Evolutionary conservation across 352 stramenopile genomes (phyloP).

Genomic region (Phytopythium mirpurense): DNA sequence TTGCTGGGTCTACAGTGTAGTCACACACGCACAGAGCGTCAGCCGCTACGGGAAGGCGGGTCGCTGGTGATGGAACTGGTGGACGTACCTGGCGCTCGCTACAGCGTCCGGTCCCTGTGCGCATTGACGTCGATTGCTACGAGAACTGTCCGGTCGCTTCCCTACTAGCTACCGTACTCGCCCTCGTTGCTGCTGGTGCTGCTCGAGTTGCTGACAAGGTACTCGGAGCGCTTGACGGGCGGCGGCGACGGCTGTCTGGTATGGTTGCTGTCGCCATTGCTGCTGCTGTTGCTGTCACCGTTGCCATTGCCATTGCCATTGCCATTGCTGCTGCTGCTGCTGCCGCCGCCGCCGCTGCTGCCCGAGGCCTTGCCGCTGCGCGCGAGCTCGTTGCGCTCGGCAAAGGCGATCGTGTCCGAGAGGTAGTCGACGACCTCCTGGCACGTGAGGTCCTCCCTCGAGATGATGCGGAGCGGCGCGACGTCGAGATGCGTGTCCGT

Average conservation of each 20-base stretch:
- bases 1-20: no score
- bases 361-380: slow-evolving; percentile 20
- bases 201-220: slow-evolving; percentile 55
- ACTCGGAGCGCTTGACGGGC: slow-evolving; percentile 46
- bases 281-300: slow-evolving; percentile 9
- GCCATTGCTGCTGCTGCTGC: background rate
- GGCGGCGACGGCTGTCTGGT: slow-evolving; percentile 5
- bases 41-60: no score
- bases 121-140: no score
- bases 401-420: slow-evolving; percentile 64
- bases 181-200: slow-evolving; percentile 40
- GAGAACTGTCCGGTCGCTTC: no score
- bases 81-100: no score
- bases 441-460: slow-evolving; percentile 70
- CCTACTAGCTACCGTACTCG: no score
- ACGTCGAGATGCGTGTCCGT: slow-evolving; percentile 60
- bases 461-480: slow-evolving; percentile 79
- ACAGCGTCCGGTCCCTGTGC: no score
- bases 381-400: slow-evolving; percentile 55
- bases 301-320: slow-evolving; percentile 19
- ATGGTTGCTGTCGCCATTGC: slow-evolving; percentile 8
- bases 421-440: slow-evolving; percentile 86
- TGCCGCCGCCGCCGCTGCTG: slow-evolving; percentile 24
- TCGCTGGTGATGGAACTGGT: no score
- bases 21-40: no score